Evolutionary conservation across 345 rosid genomes (phyloP), one percentile per base, ranked within the genome.

Genomic region (Physaria fendleri): DNA sequence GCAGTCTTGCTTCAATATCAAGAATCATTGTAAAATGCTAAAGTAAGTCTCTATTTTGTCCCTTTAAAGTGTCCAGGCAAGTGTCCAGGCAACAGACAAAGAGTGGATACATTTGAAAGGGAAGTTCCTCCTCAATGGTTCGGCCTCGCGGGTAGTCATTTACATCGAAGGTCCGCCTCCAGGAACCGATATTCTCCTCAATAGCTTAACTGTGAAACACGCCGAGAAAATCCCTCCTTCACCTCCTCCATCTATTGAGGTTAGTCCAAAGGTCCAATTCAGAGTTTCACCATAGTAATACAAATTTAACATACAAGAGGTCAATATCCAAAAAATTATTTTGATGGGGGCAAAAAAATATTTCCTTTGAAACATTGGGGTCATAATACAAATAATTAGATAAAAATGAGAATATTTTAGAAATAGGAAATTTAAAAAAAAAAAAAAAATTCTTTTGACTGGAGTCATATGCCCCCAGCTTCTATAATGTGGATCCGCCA

Each of bases 101-200:
- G 87, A 85, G 39, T 92, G 98, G 98, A 59, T 63, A 29, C 80
- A 79, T 57, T 42, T 80, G 69, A 74, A 78, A 30, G 98, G 98
- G 8, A 86, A 92, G 81, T 92, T 92, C 78, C 90, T 85, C 7
- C 75, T 92, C 39, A 92, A 92, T 48, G 88, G 81, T 35, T 77
- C 84, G 15, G 87, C 90, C 6, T 78, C 85, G 29, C 76, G 71
- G 34, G 82, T 84, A 4, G 79, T 88, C 27, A 76, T 88, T 41
- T 92, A 85, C 68, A 23, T 88, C 1, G 98, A 92, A 85, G 96
- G 96, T 59, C 96, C 98, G 0, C 88, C 95, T 33, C 73, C 88
- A 8, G 96, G 98, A 64, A 74, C 82, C 1, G 93, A 92, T 74
- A 85, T 88, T 76, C 95, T 92, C 61, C 49, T 92, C 29, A 77